Evolutionary conservation across 1,284 basidiomycete genomes (phyloP), one percentile per base, ranked within the genome.

Genomic region (Taiwanofungus camphoratus): DNA sequence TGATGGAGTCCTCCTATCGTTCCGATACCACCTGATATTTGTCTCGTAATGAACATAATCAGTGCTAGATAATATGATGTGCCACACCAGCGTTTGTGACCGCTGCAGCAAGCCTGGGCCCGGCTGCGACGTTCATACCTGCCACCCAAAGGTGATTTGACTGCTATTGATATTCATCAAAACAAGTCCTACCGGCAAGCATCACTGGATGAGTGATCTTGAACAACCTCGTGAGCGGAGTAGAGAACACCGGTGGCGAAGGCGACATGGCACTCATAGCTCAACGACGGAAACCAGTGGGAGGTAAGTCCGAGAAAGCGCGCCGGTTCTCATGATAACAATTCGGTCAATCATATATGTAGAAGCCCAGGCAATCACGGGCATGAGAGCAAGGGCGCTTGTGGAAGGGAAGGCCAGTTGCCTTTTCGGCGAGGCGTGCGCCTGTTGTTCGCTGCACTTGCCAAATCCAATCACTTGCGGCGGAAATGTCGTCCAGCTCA

Each of bases 51-150:
- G 29, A 31, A 20, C 18, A 21, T 12, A 16, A 13, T 19, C n/a
- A 6, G 12, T 8, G 23, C 13, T 23, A 29, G 37, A 20, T 4
- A 26, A 16, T 21, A 30, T 27, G 21, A 7, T 22, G 9, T 9
- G 12, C 50, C 59, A 32, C 3, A 70, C 82, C 83, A 38, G 87
- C 77, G 58, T 92, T 89, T 32, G 80, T 82, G 21, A 88, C 85
- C 1, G 87, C 81, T 15, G 90, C 90, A 20, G 89, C 84, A 6
- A 87, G 64, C 59, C 68, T 77, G 30, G 80, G 84, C 13, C 89
- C 88, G 37, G 89, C 86, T 31, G 88, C 88, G 21, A 91, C 82
- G 59, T 88, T 89, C 88, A 91, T 90, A 34, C 87, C 85, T 67
- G 44, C n/a, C 23, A 44, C 27, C 26, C 8, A 30, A 18, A 19